Evolutionary conservation across 768 basidiomycete species (phyloP).

Genomic region (Podaxis sp.): DNA sequence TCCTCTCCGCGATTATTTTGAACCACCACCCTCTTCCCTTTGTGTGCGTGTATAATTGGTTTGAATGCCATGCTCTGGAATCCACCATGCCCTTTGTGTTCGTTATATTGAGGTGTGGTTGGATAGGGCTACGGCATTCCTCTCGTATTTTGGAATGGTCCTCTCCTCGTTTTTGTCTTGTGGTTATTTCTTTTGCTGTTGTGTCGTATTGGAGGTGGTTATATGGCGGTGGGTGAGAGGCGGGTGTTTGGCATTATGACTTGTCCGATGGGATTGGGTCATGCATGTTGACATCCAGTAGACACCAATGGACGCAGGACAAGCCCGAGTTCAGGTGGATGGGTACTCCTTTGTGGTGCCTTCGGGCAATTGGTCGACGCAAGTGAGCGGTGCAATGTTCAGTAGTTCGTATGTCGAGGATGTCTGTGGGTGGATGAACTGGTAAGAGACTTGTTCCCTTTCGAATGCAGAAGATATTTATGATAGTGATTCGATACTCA

Average conservation of each 20-base stretch:
- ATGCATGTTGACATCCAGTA: background rate
- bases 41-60: background rate
- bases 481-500: background rate
- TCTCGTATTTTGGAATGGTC: background rate
- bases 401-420: background rate
- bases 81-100: background rate
- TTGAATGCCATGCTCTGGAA: background rate
- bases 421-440: background rate
- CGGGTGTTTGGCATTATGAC: background rate
- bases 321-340: background rate
- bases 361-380: background rate
- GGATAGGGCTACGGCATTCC: background rate
- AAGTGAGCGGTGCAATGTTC: background rate
- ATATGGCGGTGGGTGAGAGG: background rate
- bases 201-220: background rate
- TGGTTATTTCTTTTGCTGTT: background rate
- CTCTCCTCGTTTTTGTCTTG: background rate
- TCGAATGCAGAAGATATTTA: background rate
- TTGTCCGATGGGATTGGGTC: background rate
- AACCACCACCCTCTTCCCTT: conserved; percentile 8
- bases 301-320: background rate
- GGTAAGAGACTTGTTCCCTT: background rate
- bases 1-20: conserved; percentile 1
- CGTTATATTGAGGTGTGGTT: background rate
- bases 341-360: background rate